These are phyloP conservation scores for Annulohypoxylon bovei DNA, from an alignment of 495 filamentous ascomycete species.

Conservation along the genomic window DNA sequence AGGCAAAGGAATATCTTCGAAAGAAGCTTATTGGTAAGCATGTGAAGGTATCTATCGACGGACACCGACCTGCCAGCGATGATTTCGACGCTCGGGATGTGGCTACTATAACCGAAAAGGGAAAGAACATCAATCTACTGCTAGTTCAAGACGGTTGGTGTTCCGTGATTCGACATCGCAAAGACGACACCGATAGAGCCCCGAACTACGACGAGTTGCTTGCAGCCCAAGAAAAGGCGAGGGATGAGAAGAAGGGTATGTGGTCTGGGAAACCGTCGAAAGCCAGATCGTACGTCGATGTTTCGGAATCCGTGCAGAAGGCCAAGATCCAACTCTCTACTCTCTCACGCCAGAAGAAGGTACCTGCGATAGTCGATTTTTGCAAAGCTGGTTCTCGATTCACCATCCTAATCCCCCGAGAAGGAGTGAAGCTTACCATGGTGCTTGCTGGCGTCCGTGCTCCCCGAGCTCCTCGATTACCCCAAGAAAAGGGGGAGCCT, in stretches of 20 bases:
- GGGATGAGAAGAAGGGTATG: constrained; percentile 87
- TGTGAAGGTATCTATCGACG: constrained; percentile 85
- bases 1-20: constrained; percentile 94
- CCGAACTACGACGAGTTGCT: constrained; percentile 94
- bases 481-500: constrained; percentile 85
- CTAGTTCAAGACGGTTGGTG: constrained; percentile 92
- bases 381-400: constrained; percentile 97
- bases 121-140: constrained; percentile 84
- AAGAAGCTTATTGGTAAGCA: constrained; percentile 97
- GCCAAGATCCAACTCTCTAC: constrained; percentile 91
- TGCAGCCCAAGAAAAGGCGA: constrained; percentile 85
- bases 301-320: constrained; percentile 91
- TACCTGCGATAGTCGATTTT: constrained; percentile 96
- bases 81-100: constrained; percentile 96
- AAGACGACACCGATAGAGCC: constrained; percentile 91
- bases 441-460: constrained; percentile 94
- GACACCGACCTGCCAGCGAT: constrained; percentile 87
- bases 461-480: constrained; percentile 81
- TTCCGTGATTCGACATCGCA: constrained; percentile 91
- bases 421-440: constrained; percentile 93
- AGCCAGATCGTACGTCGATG: constrained; percentile 81
- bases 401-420: constrained; percentile 88
- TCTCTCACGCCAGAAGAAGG: constrained; percentile 86
- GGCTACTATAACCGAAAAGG: constrained; percentile 81
- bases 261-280: constrained; percentile 88